Conservation (phyloP, 192 early-diverging fungal species). For the Mortierella alpina region DNA sequence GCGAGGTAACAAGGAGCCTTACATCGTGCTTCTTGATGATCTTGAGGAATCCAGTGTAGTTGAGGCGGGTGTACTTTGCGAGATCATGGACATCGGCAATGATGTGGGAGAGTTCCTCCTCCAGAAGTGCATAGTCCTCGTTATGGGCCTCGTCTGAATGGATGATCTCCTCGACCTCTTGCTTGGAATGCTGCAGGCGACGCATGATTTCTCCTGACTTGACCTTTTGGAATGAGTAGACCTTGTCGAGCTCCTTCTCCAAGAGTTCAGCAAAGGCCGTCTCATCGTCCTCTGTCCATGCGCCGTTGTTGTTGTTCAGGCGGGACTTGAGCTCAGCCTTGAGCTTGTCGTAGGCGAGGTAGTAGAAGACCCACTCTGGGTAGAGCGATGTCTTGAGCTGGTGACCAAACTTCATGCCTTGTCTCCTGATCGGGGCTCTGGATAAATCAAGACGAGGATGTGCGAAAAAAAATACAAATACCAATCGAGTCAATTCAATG, state of each 20-base stretch:
- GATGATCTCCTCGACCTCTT: constrained; percentile 72
- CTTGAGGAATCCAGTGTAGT: constrained; percentile 89
- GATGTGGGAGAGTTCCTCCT: constrained; percentile 78
- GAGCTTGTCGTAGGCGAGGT: constrained; percentile 84
- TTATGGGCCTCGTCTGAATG: constrained; percentile 57
- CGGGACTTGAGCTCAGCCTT: constrained; percentile 85
- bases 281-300: constrained; percentile 88
- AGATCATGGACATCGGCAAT: constrained; percentile 87
- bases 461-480: neutral
- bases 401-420: constrained; percentile 90
- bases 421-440: neutral
- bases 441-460: neutral
- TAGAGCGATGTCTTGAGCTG: constrained; percentile 83
- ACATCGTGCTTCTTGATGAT: constrained; percentile 99
- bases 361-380: constrained; percentile 90
- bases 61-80: constrained; percentile 84
- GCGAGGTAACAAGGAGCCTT: constrained; percentile 15
- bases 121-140: constrained; percentile 74
- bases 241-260: constrained; percentile 94
- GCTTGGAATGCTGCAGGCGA: constrained; percentile 73
- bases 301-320: constrained; percentile 48
- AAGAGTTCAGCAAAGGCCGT: constrained; percentile 85
- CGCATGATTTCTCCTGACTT: constrained; percentile 82
- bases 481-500: neutral
- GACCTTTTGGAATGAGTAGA: constrained; percentile 79